Evolutionary conservation across 441 rosid species (phyloP).

Genomic region (Viola pubescens): DNA sequence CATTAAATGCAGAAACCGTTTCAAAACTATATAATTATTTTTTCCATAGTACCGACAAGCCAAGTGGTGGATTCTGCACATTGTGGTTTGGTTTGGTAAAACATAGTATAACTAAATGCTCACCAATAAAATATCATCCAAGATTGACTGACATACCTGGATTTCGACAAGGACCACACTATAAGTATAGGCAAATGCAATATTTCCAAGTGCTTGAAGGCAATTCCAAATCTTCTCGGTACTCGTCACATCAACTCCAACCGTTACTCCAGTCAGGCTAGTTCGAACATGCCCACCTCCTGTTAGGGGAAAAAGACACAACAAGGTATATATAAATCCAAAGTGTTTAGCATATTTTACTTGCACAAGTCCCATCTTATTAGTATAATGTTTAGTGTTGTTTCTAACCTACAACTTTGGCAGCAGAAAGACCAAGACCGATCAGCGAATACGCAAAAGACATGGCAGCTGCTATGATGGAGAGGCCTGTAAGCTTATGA

Average conservation of each 20-base stretch:
- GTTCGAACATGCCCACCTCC: conserved; percentile 31
- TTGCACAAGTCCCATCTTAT: too few relatives aligned
- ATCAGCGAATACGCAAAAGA: conserved; percentile 33
- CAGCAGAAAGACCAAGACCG: conserved; percentile 34
- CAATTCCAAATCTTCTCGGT: conserved; percentile 38
- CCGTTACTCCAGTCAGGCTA: conserved; percentile 35
- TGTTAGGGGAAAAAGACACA: neutral
- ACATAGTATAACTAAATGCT: too few relatives aligned
- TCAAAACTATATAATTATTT: neutral
- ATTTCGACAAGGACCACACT: conserved; percentile 53
- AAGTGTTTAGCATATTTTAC: too few relatives aligned
- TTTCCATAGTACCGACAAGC: too few relatives aligned
- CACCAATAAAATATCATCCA: too few relatives aligned
- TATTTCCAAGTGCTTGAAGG: conserved; percentile 52
- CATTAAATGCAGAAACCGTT: neutral
- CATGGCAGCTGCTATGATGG: conserved; percentile 37
- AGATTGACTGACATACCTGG: conserved; percentile 30
- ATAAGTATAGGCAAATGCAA: conserved; percentile 57
- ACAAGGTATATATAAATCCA: neutral
- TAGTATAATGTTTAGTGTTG: neutral
- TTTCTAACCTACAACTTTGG: conserved; percentile 26
- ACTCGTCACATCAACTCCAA: conserved; percentile 43
- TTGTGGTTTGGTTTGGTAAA: too few relatives aligned
- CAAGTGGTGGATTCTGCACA: too few relatives aligned
- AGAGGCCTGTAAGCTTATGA: conserved; percentile 33